Conservation (phyloP, 2,329 filamentous ascomycete species). For the Pseudocercospora fuligena region DNA sequence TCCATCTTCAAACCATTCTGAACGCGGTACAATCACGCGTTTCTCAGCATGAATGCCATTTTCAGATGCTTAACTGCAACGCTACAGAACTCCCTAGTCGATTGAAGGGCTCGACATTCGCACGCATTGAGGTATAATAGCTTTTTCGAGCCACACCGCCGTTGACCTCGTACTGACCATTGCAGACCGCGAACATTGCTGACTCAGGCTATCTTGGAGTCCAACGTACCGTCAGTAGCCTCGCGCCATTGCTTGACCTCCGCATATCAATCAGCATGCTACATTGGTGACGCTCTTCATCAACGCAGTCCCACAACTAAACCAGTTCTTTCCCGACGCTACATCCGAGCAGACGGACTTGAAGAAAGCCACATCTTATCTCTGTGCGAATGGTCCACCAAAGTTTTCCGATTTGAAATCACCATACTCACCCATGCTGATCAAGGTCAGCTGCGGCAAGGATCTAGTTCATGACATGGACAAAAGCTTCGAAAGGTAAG, state of each 20-base stretch:
- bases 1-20: slow-evolving; percentile 37
- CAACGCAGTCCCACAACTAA: slow-evolving; percentile 25
- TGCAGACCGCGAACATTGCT: slow-evolving; percentile 48
- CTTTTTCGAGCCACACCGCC: background rate
- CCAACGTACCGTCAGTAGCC: slow-evolving; percentile 29
- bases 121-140: background rate
- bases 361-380: background rate
- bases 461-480: slow-evolving; percentile 11
- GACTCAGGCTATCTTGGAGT: slow-evolving; percentile 45
- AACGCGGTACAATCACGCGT: background rate
- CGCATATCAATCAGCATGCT: slow-evolving; percentile 44
- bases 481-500: background rate
- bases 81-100: background rate
- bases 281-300: slow-evolving; percentile 29
- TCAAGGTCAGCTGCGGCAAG: background rate
- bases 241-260: slow-evolving; percentile 44
- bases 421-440: background rate
- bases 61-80: background rate
- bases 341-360: background rate
- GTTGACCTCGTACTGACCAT: background rate
- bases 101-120: background rate
- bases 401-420: background rate
- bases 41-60: background rate
- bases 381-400: background rate
- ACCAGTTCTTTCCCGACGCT: background rate